Evolutionary conservation across 768 basidiomycete genomes (phyloP), one percentile per base, ranked within the genome.

Genomic region (Vararia minispora): DNA sequence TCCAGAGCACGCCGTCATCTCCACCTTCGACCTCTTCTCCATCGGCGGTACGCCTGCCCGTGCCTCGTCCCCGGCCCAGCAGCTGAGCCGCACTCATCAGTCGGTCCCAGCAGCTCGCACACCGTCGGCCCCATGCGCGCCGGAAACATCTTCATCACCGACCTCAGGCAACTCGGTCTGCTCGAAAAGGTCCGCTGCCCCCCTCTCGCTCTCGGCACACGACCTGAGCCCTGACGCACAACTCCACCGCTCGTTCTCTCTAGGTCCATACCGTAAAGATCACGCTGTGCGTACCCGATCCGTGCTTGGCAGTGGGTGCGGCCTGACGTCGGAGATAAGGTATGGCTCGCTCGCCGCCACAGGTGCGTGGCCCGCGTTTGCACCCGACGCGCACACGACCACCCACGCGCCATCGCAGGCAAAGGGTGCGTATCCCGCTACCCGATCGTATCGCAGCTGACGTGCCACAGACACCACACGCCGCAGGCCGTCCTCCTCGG

Each of bases 321-420:
- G n/a, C n/a, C n/a, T n/a, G n/a, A n/a, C n/a, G n/a, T n/a, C n/a
- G n/a, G 12, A 28, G 33, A 18, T 27, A 18, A 88, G 85, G 35
- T 92, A 94, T 57, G 92, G 92, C 21, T 89, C 85, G 6, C 67
- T 97, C 23, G 91, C 94, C 3, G 92, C 94, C 6, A 97, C 94
- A 51, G 90, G 81, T 78, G 41, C 39, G 63, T 48, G 28, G 34
- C 26, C 8, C 13, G 9, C 31, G 12, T 35, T 23, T 5, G 37
- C 22, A 13, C 40, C 37, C 18, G 27, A 34, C 28, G 37, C 18
- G 35, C 14, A 9, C 22, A n/a, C n/a, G n/a, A n/a, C n/a, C n/a
- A n/a, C n/a, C n/a, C n/a, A n/a, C n/a, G n/a, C n/a, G n/a, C n/a
- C n/a, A 12, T 40, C 41, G 21, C 43, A 84, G 83, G 85, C 28